Conservation (phyloP, 768 basidiomycete species). For the Leccinellum albellum region DNA sequence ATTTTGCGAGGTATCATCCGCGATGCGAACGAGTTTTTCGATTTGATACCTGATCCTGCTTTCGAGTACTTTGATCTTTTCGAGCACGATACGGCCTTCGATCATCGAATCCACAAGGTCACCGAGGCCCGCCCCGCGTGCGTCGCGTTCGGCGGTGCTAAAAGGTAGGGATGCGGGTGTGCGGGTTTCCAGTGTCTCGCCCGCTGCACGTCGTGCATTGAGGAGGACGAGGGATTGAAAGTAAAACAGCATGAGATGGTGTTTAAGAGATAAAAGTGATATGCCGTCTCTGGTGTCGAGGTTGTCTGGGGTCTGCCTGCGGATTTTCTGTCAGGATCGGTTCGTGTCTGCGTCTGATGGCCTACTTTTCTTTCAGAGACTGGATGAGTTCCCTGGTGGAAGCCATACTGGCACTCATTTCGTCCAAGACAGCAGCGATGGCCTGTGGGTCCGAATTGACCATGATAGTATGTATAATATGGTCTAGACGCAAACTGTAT, state of each 20-base stretch:
- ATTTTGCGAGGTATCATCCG: constrained; percentile 52
- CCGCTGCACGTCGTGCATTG: constrained; percentile 63
- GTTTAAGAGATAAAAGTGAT: constrained; percentile 86
- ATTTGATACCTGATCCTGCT: constrained; percentile 91
- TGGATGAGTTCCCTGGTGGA: constrained; percentile 57
- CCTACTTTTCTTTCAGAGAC: constrained; percentile 53
- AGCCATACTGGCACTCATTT: constrained; percentile 61
- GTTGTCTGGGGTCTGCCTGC: constrained; percentile 32
- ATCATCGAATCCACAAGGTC: constrained; percentile 80
- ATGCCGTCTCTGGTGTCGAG: constrained; percentile 73
- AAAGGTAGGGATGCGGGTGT: constrained; percentile 51
- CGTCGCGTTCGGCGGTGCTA: constrained; percentile 44
- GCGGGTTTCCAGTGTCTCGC: constrained; percentile 55
- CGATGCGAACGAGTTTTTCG: constrained; percentile 82
- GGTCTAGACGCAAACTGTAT: neutral
- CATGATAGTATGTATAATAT: constrained; percentile 14
- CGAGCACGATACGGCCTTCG: constrained; percentile 76
- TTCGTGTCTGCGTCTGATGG: neutral
- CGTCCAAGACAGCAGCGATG: constrained; percentile 37
- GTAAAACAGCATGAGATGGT: constrained; percentile 79
- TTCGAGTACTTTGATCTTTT: constrained; percentile 85
- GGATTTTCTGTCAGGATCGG: constrained; percentile 12
- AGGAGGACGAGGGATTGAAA: constrained; percentile 79
- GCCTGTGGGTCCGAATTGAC: constrained; percentile 4
- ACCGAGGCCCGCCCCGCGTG: constrained; percentile 58